These are phyloP conservation scores for Ophiostoma himal-ulmi DNA, from an alignment of 2,329 filamentous ascomycete genomes.

Conservation along the genomic window DNA sequence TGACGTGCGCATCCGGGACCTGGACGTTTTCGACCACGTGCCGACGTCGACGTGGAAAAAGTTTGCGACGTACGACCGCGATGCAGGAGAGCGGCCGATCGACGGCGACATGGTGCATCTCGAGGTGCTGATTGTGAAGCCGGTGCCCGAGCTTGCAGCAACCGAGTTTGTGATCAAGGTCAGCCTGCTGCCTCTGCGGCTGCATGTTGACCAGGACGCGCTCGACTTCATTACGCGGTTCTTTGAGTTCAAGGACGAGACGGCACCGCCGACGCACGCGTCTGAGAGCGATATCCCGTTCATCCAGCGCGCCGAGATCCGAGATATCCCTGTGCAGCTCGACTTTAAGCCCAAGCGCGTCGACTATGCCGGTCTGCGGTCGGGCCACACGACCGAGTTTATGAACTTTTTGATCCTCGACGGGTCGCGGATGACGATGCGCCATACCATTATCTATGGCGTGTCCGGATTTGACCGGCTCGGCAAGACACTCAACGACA, in stretches of 20 bases:
- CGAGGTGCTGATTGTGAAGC: conserved; percentile 81
- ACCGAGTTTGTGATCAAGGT: conserved; percentile 82
- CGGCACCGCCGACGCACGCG: conserved; percentile 43
- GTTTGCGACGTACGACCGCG: conserved; percentile 88
- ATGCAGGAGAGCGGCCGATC: conserved; percentile 79
- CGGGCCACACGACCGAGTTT: conserved; percentile 91
- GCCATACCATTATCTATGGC: conserved; percentile 88
- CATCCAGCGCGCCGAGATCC: conserved; percentile 82
- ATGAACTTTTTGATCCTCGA: conserved; percentile 98
- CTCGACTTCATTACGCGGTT: conserved; percentile 95
- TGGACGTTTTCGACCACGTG: conserved; percentile 91
- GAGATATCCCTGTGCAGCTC: conserved; percentile 71
- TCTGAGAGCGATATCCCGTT: conserved; percentile 69
- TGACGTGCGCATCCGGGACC: conserved; percentile 71
- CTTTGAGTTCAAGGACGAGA: conserved; percentile 93
- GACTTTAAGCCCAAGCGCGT: conserved; percentile 99
- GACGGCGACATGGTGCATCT: conserved; percentile 85
- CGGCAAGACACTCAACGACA: conserved; percentile 84
- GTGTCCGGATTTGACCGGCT: conserved; percentile 85
- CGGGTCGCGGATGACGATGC: conserved; percentile 75
- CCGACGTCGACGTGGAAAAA: conserved; percentile 97
- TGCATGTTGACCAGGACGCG: conserved; percentile 96
- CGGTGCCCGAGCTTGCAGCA: conserved; percentile 74
- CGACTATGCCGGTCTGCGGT: conserved; percentile 86
- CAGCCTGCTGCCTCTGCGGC: conserved; percentile 72